Conservation (phyloP, 495 filamentous ascomycete genomes). For the Hypoxylon perforatum region DNA sequence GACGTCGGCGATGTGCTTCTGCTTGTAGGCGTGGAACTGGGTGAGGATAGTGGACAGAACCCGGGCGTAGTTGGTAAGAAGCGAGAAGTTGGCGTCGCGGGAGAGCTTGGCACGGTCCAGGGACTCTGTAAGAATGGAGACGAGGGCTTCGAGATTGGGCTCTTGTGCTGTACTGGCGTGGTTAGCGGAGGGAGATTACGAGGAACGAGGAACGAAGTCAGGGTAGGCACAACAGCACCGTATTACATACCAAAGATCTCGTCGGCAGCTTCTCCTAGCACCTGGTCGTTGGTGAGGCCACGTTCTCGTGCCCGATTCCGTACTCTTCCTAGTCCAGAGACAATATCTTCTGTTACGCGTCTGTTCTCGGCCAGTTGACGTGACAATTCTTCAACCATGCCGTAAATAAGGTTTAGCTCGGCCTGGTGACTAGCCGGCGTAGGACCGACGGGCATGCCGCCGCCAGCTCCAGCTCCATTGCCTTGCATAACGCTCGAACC, state of each 20-base stretch:
- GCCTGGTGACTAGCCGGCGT: conserved; percentile 86
- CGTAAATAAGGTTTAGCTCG: conserved; percentile 86
- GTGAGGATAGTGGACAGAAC: conserved; percentile 60
- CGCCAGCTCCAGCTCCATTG: conserved; percentile 61
- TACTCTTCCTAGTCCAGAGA: conserved; percentile 68
- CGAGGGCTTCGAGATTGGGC: conserved; percentile 61
- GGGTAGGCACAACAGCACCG: neutral
- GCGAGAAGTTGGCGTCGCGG: conserved; percentile 62
- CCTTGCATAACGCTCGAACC: conserved; percentile 60
- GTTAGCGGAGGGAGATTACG: conserved; percentile 15
- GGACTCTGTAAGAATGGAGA: conserved; percentile 62
- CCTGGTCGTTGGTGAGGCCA: conserved; percentile 61
- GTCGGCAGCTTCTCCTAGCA: conserved; percentile 58
- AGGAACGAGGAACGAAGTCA: neutral
- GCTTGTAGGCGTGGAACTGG: conserved; percentile 64
- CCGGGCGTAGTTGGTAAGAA: conserved; percentile 60
- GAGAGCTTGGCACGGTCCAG: conserved; percentile 63
- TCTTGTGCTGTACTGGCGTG: conserved; percentile 53
- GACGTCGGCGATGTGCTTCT: conserved; percentile 61
- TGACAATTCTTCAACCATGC: conserved; percentile 83
- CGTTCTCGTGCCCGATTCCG: conserved; percentile 58
- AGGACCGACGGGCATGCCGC: conserved; percentile 57
- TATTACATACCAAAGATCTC: conserved; percentile 59
- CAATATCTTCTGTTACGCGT: conserved; percentile 77
- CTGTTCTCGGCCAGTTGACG: conserved; percentile 81